Conservation (phyloP, 2,329 filamentous ascomycete genomes). For the Sclerotinia nivalis region DNA sequence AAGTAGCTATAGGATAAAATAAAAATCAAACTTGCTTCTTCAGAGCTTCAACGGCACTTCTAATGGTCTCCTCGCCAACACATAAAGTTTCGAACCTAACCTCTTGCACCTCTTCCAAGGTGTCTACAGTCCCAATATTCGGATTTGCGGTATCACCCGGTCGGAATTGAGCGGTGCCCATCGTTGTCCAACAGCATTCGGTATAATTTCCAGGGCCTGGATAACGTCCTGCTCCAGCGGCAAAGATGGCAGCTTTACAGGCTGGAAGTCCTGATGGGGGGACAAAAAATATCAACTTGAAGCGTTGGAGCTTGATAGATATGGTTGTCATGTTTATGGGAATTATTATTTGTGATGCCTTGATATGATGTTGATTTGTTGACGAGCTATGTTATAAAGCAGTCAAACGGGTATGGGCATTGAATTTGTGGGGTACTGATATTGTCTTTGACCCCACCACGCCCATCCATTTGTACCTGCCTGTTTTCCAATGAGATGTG, state of each 20-base stretch:
- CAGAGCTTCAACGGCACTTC: conserved; percentile 60
- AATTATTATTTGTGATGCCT: not conserved
- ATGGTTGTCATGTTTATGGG: not conserved
- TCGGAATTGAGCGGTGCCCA: conserved; percentile 65
- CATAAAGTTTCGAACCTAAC: conserved; percentile 63
- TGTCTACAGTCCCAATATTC: conserved; percentile 58
- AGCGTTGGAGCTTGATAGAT: not conserved
- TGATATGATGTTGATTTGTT: not conserved
- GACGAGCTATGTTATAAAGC: not conserved
- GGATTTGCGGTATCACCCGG: conserved; percentile 63
- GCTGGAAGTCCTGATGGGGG: conserved; percentile 45
- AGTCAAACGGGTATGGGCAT: not conserved
- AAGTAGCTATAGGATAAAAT: conserved; percentile 12
- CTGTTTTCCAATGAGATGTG: not conserved
- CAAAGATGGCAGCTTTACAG: conserved; percentile 57
- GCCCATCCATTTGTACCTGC: not conserved
- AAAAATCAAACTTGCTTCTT: conserved; percentile 54
- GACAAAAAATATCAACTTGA: conserved; percentile 53
- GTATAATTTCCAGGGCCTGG: conserved; percentile 52
- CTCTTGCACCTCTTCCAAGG: conserved; percentile 61
- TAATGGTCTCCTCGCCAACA: conserved; percentile 56
- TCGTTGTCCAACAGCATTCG: conserved; percentile 53
- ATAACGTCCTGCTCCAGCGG: conserved; percentile 55
- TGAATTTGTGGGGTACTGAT: not conserved
- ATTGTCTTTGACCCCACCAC: not conserved